Evolutionary conservation across 805 yeast species (phyloP).

Genomic region (Candida hispaniensis): DNA sequence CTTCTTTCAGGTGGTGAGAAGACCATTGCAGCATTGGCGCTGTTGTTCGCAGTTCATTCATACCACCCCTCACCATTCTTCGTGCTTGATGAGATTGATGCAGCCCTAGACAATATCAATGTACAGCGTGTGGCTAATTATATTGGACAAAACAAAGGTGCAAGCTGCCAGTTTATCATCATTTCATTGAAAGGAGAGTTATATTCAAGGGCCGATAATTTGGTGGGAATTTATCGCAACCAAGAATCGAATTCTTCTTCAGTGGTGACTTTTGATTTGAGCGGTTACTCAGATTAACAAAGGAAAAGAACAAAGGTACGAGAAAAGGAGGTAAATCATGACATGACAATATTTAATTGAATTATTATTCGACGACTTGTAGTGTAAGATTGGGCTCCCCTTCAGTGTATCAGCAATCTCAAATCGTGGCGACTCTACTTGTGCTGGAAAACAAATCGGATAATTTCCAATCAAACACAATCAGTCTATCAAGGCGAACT

Average conservation of each 20-base stretch:
- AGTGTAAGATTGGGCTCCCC: too few relatives aligned
- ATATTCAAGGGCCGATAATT: conserved; percentile 78
- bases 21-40: conserved; percentile 89
- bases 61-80: conserved; percentile 92
- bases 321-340: too few relatives aligned
- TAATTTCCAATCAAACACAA: too few relatives aligned
- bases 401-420: too few relatives aligned
- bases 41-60: conserved; percentile 82
- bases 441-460: too few relatives aligned
- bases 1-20: conserved; percentile 93
- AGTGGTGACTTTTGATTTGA: conserved; percentile 22
- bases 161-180: conserved; percentile 68
- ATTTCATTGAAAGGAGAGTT: conserved; percentile 80
- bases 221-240: conserved; percentile 71
- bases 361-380: too few relatives aligned
- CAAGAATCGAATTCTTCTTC: conserved; percentile 22
- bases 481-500: too few relatives aligned
- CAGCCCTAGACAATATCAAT: conserved; percentile 86
- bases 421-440: too few relatives aligned
- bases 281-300: conserved; percentile 16
- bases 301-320: too few relatives aligned
- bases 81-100: conserved; percentile 95
- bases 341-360: too few relatives aligned
- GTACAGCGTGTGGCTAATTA: conserved; percentile 82
- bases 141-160: conserved; percentile 62